These are phyloP conservation scores for Meyerozyma athensensis DNA, from an alignment of 1,139 yeast genomes.

Conservation along the genomic window DNA sequence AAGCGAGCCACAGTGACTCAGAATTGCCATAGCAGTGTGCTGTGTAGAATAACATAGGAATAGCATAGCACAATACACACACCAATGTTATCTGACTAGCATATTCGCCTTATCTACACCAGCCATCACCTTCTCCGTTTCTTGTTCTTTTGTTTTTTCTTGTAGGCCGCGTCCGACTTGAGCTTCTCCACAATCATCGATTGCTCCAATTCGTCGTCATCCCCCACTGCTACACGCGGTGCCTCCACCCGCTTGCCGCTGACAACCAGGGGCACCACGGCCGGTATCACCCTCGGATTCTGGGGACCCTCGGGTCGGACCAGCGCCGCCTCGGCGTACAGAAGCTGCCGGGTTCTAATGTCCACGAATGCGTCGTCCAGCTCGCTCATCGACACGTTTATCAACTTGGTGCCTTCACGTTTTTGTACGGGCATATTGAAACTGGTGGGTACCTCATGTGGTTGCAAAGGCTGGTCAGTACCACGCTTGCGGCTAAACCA, in stretches of 20 bases:
- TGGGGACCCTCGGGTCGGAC: background rate
- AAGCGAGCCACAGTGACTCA: too few species aligned
- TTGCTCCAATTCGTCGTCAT: background rate
- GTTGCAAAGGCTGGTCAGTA: constrained; percentile 7
- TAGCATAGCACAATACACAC: too few species aligned
- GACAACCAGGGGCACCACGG: too few species aligned
- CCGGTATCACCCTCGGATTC: too few species aligned
- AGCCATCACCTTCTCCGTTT: background rate
- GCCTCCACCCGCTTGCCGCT: too few species aligned
- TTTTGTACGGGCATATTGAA: constrained; percentile 23
- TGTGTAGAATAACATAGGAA: too few species aligned
- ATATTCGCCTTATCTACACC: too few species aligned
- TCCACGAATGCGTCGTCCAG: constrained; percentile 34
- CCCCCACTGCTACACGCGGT: background rate
- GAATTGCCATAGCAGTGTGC: too few species aligned
- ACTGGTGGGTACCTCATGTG: constrained; percentile 21
- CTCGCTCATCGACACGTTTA: constrained; percentile 34
- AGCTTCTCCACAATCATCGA: constrained; percentile 2
- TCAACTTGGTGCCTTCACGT: constrained; percentile 17
- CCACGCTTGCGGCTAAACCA: constrained; percentile 15
- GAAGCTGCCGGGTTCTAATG: constrained; percentile 31
- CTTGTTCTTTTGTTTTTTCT: constrained; percentile 1
- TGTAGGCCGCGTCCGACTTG: constrained; percentile 1
- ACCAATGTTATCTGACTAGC: too few species aligned
- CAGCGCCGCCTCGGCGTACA: constrained; percentile 43